These are phyloP conservation scores for Pestalotiopsis sp. DNA, from an alignment of 2,329 filamentous ascomycete species.

Conservation along the genomic window DNA sequence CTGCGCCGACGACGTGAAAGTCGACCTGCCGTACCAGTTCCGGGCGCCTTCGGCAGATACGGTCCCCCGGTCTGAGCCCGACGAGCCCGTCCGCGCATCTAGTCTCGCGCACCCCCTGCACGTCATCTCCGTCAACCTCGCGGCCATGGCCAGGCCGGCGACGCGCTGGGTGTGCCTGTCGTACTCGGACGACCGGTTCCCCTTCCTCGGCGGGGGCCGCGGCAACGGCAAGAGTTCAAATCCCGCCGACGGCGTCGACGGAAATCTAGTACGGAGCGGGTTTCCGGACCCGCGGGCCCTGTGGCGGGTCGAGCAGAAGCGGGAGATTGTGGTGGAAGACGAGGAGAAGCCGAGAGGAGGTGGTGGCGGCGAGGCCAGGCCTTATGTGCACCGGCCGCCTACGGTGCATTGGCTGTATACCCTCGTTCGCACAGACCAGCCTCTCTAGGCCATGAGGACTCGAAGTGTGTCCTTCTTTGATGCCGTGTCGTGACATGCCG, in stretches of 20 bases:
- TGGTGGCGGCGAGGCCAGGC: neutral
- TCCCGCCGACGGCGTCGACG: neutral
- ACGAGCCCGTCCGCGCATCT: neutral
- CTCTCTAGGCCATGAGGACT: neutral
- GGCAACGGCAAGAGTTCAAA: neutral
- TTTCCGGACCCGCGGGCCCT: conserved; percentile 9
- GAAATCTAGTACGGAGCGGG: neutral
- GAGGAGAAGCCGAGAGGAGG: neutral
- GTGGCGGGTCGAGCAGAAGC: conserved; percentile 8
- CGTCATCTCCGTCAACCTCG: conserved; percentile 12
- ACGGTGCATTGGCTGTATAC: conserved; percentile 11
- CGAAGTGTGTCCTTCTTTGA: neutral
- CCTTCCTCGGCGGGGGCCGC: neutral
- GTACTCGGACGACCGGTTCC: conserved; percentile 10
- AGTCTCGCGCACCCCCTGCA: neutral
- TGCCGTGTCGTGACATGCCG: neutral
- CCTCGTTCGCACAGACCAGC: neutral
- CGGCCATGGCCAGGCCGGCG: conserved; percentile 1
- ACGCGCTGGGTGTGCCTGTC: conserved; percentile 9
- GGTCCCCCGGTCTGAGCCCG: neutral
- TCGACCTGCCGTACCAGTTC: neutral
- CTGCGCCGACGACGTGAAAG: neutral
- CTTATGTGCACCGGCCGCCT: conserved; percentile 4
- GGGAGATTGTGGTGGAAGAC: neutral
- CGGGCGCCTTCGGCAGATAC: neutral